phyloP scores from a whole-genome alignment of 306 rosid genomes.

The Glycine latifolia region DNA sequence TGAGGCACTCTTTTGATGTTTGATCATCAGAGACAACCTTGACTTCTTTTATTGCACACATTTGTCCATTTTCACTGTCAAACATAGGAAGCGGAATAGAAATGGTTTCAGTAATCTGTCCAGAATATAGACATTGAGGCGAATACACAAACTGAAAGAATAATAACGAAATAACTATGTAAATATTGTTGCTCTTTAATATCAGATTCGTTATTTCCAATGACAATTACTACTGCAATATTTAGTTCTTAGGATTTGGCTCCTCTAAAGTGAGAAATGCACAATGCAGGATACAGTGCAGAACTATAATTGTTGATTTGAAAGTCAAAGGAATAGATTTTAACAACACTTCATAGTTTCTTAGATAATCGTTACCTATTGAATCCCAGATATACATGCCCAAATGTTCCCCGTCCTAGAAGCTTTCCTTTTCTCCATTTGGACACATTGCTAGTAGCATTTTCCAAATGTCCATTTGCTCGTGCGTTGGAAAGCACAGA shows the following conservation, averaged over 20 bases:
- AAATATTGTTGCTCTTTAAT: conserved; percentile 10
- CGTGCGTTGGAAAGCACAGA: conserved; percentile 60
- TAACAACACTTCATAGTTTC: background rate
- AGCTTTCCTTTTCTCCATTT: conserved; percentile 96
- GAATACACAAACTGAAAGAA: conserved; percentile 9
- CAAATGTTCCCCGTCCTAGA: conserved; percentile 95
- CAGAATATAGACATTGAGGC: conserved; percentile 30
- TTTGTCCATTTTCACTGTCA: conserved; percentile 93
- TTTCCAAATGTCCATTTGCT: conserved; percentile 53
- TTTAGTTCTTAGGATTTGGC: conserved; percentile 1
- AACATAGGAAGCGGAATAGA: conserved; percentile 33
- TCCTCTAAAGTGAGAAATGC: background rate
- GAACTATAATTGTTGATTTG: background rate
- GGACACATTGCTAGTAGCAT: conserved; percentile 49
- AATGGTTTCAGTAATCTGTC: conserved; percentile 39
- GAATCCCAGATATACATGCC: conserved; percentile 93
- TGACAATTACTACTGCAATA: background rate
- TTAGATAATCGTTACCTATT: conserved; percentile 66
- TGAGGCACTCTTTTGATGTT: conserved; percentile 88
- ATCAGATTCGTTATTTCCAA: conserved; percentile 1
- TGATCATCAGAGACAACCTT: conserved; percentile 82
- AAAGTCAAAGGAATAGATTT: background rate
- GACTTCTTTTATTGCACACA: conserved; percentile 99
- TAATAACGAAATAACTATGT: background rate
- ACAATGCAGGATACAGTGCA: background rate